Percentiles rank a stretch among this genome's conserved stretches.
phyloP scores from a whole-genome alignment of 176 grass and related monocot species.

The Oryza australiensis region DNA sequence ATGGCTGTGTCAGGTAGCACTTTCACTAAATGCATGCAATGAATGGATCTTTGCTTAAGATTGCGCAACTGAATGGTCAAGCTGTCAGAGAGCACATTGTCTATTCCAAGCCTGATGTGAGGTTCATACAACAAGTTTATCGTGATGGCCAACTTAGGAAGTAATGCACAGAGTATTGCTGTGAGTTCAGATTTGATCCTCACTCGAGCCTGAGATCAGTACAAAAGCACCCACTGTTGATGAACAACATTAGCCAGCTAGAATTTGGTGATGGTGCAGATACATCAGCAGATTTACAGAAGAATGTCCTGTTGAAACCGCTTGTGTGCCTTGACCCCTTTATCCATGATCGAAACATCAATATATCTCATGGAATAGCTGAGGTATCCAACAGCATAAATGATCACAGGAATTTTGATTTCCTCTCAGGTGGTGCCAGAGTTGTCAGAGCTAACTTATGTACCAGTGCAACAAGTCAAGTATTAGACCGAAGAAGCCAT shows the following conservation, averaged over 20 bases:
- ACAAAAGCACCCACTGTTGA: constrained; percentile 45
- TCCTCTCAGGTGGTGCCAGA: constrained; percentile 31
- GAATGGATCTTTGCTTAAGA: constrained; percentile 45
- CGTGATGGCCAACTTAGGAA: constrained; percentile 15
- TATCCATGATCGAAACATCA: constrained; percentile 27
- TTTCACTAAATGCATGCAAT: constrained; percentile 16
- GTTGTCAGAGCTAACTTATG: constrained; percentile 34
- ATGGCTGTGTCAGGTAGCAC: constrained; percentile 31
- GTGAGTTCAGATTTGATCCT: constrained; percentile 40
- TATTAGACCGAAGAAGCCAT: constrained; percentile 41
- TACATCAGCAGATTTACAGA: constrained; percentile 33
- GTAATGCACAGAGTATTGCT: constrained; percentile 33
- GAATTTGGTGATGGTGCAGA: constrained; percentile 31
- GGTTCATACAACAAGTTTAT: constrained; percentile 34
- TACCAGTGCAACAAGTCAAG: constrained; percentile 30
- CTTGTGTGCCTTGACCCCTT: constrained; percentile 28
- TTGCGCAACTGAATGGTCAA: constrained; percentile 34
- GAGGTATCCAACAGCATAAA: constrained; percentile 20
- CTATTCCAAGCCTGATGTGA: constrained; percentile 35
- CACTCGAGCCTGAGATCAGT: constrained; percentile 42
- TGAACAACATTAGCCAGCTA: constrained; percentile 33
- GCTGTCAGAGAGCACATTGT: constrained; percentile 34
- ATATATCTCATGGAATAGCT: constrained; percentile 32
- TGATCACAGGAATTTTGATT: constrained; percentile 36
- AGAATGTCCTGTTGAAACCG: constrained; percentile 39